Percentiles rank a stretch among this genome's conserved stretches.
phyloP scores from a whole-genome alignment of 2,329 filamentous ascomycete species.

The Piedraia hortae region DNA sequence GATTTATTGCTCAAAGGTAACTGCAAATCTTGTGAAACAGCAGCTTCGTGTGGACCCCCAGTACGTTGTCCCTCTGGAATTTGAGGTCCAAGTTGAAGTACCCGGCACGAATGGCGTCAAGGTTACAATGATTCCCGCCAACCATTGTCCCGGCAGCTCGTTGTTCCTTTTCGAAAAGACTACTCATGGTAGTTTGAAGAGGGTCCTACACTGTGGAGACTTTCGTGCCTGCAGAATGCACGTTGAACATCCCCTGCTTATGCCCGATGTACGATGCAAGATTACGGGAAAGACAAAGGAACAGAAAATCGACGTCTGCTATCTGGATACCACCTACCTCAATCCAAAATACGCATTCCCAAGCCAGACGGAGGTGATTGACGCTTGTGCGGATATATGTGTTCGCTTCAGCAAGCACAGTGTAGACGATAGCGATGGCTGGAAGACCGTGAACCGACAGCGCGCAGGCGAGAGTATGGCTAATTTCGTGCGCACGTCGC shows the following conservation, averaged over 20 bases:
- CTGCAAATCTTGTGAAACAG: slow-evolving; percentile 62
- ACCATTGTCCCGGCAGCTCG: slow-evolving; percentile 88
- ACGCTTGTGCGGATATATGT: slow-evolving; percentile 67
- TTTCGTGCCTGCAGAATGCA: slow-evolving; percentile 77
- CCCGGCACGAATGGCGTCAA: slow-evolving; percentile 56
- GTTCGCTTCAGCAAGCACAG: slow-evolving; percentile 44
- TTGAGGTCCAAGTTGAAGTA: slow-evolving; percentile 52
- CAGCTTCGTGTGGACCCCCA: slow-evolving; percentile 66
- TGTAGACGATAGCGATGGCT: slow-evolving; percentile 26
- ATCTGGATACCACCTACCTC: slow-evolving; percentile 89
- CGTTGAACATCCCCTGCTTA: slow-evolving; percentile 52
- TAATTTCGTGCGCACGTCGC: slow-evolving; percentile 28
- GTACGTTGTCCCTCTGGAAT: slow-evolving; percentile 65
- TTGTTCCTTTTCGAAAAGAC: slow-evolving; percentile 76
- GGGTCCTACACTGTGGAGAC: slow-evolving; percentile 84
- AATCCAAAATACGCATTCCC: slow-evolving; percentile 92
- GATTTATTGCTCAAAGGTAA: slow-evolving; percentile 88
- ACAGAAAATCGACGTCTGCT: slow-evolving; percentile 83
- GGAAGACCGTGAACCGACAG: slow-evolving; percentile 28
- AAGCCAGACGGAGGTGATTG: slow-evolving; percentile 61
- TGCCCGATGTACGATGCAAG: slow-evolving; percentile 43
- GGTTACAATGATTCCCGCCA: slow-evolving; percentile 87
- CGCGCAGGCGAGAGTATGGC: slow-evolving; percentile 31
- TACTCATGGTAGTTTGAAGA: slow-evolving; percentile 32
- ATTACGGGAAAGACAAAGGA: slow-evolving; percentile 43